Conservation (phyloP, 2,329 filamentous ascomycete species). For the Chaetomium olivaceum region DNA sequence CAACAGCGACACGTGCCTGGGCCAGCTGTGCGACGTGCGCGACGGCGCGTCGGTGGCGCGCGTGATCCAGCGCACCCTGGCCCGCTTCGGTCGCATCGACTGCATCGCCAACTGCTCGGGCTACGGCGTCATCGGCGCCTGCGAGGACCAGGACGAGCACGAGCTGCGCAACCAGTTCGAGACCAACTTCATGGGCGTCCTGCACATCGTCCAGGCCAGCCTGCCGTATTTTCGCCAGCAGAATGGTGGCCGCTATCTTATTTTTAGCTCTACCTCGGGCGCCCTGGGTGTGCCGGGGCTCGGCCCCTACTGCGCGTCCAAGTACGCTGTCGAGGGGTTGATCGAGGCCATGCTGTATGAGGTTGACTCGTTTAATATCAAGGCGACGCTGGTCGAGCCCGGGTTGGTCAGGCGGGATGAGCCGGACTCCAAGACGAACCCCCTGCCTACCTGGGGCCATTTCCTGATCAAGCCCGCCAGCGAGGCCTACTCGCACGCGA, state of each 20-base stretch:
- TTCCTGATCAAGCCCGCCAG: conserved; percentile 87
- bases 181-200: conserved; percentile 94
- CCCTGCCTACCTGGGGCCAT: conserved; percentile 82
- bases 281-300: conserved; percentile 91
- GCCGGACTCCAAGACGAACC: conserved; percentile 55
- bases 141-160: conserved; percentile 94
- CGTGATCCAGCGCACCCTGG: conserved; percentile 69
- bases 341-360: conserved; percentile 98
- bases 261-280: conserved; percentile 91
- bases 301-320: conserved; percentile 93
- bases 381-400: conserved; percentile 89
- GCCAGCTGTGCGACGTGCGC: conserved; percentile 86
- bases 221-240: conserved; percentile 84
- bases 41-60: conserved; percentile 73
- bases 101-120: conserved; percentile 92
- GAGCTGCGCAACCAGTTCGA: conserved; percentile 96
- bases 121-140: conserved; percentile 92
- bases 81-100: conserved; percentile 78
- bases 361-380: conserved; percentile 86
- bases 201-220: conserved; percentile 88
- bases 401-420: conserved; percentile 88
- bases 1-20: conserved; percentile 70
- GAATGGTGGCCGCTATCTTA: conserved; percentile 77
- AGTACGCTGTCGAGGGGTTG: conserved; percentile 93
- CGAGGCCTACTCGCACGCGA: conserved; percentile 74